Evolutionary conservation across 257 asterid genomes (phyloP), one percentile per base, ranked within the genome.

Genomic region (Lycium barbarum): DNA sequence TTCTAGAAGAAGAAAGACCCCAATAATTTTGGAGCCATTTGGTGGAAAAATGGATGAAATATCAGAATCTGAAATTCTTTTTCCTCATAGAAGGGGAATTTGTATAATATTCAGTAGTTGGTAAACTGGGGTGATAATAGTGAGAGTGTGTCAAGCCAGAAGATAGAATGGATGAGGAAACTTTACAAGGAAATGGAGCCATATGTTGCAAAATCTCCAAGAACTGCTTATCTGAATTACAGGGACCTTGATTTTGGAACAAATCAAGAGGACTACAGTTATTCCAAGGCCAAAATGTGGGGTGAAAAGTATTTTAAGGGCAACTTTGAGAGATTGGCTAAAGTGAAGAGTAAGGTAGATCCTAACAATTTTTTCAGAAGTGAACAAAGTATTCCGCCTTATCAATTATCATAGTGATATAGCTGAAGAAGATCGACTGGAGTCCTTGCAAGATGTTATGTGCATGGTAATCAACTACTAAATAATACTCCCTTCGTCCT

Each of bases 311-410:
- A 74, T 74, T 74, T 22, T 9, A 74, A 17, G 1, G 81, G 43
- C 13, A 74, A 74, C 38, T 74, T 74, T 74, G 81, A 74, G 81
- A 74, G 81, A 1, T 7, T 74, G 81, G 81, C 81, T 8, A 22
- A 22, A 74, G 43, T 74, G 11, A 49, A 74, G 62, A 74, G 62
- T 74, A 74, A 74, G 81, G 45, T 74, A 20, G 81, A 74, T 74
- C 81, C 81, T 43, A 49, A 0, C 7, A 49, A 22, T 13, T 22
- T 49, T 2, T 74, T 49, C 81, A 74, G 43, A 74, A 22, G 14
- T 49, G 81, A 74, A 74, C 81, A 74, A 74, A 74, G 81, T 22
- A 22, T 74, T 12, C 81, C 81, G 49, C 62, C 62, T 74, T 74
- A 74, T 74, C 5, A 62, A 8, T 20, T 33, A 13, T 18, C 8